Conservation (phyloP, 2,329 filamentous ascomycete genomes). For the Colletotrichum sp. region DNA sequence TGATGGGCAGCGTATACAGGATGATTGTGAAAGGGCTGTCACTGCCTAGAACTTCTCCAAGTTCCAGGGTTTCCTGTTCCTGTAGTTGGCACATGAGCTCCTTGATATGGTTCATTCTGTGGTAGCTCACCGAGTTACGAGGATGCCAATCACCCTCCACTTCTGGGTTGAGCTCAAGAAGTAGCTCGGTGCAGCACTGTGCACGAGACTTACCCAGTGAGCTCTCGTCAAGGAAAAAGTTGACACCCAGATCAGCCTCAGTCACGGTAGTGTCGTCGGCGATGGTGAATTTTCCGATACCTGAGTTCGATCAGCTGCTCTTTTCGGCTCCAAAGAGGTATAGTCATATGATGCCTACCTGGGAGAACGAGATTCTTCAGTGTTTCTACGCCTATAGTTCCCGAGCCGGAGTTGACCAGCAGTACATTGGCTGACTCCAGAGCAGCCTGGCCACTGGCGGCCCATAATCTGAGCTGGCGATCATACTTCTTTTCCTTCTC, state of each 20-base stretch:
- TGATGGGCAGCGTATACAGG: constrained; percentile 58
- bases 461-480: constrained; percentile 93
- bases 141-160: constrained; percentile 78
- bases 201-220: constrained; percentile 80
- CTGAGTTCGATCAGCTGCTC: constrained; percentile 43
- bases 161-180: constrained; percentile 92
- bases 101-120: constrained; percentile 24
- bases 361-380: constrained; percentile 98
- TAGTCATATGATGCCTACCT: constrained; percentile 48
- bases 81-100: background rate
- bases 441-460: constrained; percentile 86
- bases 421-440: constrained; percentile 92
- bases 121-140: constrained; percentile 44
- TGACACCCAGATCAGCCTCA: constrained; percentile 87
- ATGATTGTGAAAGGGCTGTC: constrained; percentile 57
- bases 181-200: constrained; percentile 75
- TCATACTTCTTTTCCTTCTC: constrained; percentile 85
- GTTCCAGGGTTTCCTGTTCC: constrained; percentile 34
- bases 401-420: constrained; percentile 85
- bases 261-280: constrained; percentile 80
- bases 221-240: constrained; percentile 91
- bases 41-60: constrained; percentile 45
- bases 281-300: constrained; percentile 91
- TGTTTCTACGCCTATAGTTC: constrained; percentile 86
- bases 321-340: background rate